Conservation (phyloP, 2,329 filamentous ascomycete genomes). For the Meredithiella fracta region DNA sequence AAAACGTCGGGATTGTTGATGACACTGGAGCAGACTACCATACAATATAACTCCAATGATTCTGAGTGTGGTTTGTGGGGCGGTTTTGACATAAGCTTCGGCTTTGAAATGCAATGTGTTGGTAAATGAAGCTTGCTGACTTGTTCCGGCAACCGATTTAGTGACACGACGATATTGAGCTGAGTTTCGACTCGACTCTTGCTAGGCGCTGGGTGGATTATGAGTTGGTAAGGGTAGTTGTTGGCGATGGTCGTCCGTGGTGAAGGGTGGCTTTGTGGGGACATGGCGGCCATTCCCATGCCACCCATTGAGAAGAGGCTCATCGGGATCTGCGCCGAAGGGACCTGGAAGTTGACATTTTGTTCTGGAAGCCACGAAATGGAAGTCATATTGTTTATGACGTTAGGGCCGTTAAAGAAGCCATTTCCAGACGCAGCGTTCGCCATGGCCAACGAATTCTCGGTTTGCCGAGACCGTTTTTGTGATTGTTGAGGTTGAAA, state of each 20-base stretch:
- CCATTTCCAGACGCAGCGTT: constrained; percentile 4
- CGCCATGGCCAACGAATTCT: constrained; percentile 5
- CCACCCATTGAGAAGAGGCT: constrained; percentile 8
- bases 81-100: constrained; percentile 70
- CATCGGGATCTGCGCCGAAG: constrained; percentile 9
- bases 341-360: constrained; percentile 3
- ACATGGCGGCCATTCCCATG: neutral
- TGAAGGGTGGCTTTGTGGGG: neutral
- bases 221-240: constrained; percentile 11
- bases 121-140: constrained; percentile 74
- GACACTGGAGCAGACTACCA: constrained; percentile 80
- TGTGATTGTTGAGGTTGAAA: constrained; percentile 11
- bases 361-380: constrained; percentile 12
- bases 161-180: constrained; percentile 69
- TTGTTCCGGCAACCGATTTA: constrained; percentile 58
- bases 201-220: constrained; percentile 13
- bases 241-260: neutral
- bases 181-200: constrained; percentile 71
- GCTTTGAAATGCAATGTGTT: constrained; percentile 81
- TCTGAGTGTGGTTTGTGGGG: constrained; percentile 49
- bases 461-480: constrained; percentile 11
- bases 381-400: constrained; percentile 3
- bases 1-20: constrained; percentile 57
- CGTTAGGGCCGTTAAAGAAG: constrained; percentile 5
- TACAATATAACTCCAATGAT: constrained; percentile 62